Evolutionary conservation across 495 filamentous ascomycete species (phyloP).

Genomic region (Acidiella bohemica): DNA sequence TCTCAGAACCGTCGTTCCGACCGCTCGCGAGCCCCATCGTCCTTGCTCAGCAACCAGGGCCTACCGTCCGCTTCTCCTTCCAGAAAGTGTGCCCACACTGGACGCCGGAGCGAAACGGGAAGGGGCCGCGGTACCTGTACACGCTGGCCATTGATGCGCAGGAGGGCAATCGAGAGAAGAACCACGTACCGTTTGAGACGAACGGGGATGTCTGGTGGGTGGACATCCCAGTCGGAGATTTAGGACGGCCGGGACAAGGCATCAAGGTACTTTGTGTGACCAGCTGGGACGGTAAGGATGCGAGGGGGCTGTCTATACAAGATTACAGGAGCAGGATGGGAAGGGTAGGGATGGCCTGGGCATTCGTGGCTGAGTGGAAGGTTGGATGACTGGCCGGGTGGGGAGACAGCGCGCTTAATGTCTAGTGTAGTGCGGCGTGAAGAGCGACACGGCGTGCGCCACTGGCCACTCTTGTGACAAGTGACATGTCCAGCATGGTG

Average conservation of each 20-base stretch:
- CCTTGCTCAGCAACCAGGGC: constrained; percentile 33
- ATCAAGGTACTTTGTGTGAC: constrained; percentile 49
- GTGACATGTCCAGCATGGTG: no score
- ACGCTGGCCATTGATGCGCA: constrained; percentile 49
- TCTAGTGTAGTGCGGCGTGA: no score
- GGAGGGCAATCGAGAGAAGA: constrained; percentile 52
- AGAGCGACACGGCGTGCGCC: no score
- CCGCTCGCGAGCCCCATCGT: constrained; percentile 46
- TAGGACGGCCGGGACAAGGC: constrained; percentile 58
- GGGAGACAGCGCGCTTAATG: no score
- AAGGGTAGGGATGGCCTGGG: constrained; percentile 46
- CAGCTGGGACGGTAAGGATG: constrained; percentile 48
- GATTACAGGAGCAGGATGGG: constrained; percentile 52
- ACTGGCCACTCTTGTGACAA: no score
- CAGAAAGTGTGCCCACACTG: constrained; percentile 65
- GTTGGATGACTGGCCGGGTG: no score
- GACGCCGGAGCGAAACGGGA: constrained; percentile 50
- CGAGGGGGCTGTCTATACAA: constrained; percentile 50
- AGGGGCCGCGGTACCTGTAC: constrained; percentile 49
- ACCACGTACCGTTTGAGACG: constrained; percentile 51
- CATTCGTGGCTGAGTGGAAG: constrained; percentile 55
- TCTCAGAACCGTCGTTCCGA: constrained; percentile 47
- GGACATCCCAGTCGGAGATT: constrained; percentile 48
- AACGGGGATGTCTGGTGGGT: constrained; percentile 62
- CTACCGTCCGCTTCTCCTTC: constrained; percentile 60